Percentiles rank a stretch among this genome's conserved stretches.
Conservation (phyloP, 352 stramenopile species). For the Phytophthora constricta region DNA sequence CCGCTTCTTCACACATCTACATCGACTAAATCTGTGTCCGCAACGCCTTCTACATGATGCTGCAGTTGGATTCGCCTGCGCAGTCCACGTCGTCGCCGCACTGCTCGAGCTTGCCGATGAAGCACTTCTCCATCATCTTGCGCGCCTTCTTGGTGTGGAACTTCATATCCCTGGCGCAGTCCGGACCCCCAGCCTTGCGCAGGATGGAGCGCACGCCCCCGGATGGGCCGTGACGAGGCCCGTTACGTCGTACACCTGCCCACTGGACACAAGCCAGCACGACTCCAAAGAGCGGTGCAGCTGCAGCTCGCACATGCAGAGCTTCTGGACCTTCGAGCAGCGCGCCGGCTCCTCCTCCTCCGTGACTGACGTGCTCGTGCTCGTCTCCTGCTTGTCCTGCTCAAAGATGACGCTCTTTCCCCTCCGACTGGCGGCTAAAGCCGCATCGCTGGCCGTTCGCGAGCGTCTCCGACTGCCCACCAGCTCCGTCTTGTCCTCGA, state of each 20-base stretch:
- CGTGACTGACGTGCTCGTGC: slow-evolving; percentile 18
- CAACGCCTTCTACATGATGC: slow-evolving; percentile 69
- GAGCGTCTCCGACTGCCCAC: slow-evolving; percentile 29
- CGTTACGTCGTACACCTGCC: slow-evolving; percentile 89
- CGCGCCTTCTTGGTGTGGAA: slow-evolving; percentile 83
- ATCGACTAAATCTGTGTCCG: not conserved
- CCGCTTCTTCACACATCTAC: slow-evolving; percentile 24
- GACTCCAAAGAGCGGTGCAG: slow-evolving; percentile 91
- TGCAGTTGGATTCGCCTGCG: slow-evolving; percentile 53
- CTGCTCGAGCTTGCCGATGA: slow-evolving; percentile 75
- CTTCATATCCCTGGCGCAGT: slow-evolving; percentile 82
- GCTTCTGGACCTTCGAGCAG: slow-evolving; percentile 68
- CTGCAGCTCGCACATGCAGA: slow-evolving; percentile 80
- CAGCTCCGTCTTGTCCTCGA: slow-evolving; percentile 33
- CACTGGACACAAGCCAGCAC: slow-evolving; percentile 95
- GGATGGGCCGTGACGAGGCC: slow-evolving; percentile 77
- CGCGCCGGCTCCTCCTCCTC: slow-evolving; percentile 39
- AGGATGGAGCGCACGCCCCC: slow-evolving; percentile 81
- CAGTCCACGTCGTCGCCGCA: slow-evolving; percentile 56
- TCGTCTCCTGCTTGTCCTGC: slow-evolving; percentile 22
- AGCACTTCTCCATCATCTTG: slow-evolving; percentile 83
- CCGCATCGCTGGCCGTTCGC: slow-evolving; percentile 32
- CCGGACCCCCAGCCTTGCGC: slow-evolving; percentile 75
- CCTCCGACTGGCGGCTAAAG: slow-evolving; percentile 14
- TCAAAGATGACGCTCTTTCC: slow-evolving; percentile 47